Conservation (phyloP, 2,329 filamentous ascomycete genomes). For the Exserohilum turcica region DNA sequence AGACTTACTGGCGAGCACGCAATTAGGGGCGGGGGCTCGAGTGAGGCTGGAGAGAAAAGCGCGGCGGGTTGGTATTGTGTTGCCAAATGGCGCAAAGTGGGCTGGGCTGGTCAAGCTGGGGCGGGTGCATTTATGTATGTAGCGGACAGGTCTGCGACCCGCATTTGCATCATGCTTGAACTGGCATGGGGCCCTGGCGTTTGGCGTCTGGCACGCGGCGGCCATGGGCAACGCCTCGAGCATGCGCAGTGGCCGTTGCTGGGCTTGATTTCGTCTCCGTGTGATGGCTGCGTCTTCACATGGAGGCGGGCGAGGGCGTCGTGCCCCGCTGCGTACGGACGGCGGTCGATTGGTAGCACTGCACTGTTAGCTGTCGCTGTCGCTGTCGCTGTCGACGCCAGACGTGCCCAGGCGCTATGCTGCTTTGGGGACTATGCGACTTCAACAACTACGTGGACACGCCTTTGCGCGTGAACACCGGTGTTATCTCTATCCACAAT, state of each 20-base stretch:
- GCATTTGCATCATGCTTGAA: constrained; percentile 36
- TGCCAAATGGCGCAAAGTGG: constrained; percentile 27
- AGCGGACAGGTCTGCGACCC: constrained; percentile 32
- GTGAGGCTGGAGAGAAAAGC: constrained; percentile 6
- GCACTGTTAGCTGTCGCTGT: not conserved
- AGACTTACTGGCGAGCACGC: constrained; percentile 21
- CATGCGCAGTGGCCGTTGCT: constrained; percentile 17
- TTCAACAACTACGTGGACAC: constrained; percentile 7
- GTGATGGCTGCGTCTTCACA: constrained; percentile 2
- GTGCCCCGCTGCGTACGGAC: not conserved
- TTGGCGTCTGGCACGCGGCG: constrained; percentile 27
- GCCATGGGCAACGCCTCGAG: constrained; percentile 20
- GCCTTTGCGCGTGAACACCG: not conserved
- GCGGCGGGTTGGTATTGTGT: constrained; percentile 1
- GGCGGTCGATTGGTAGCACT: not conserved
- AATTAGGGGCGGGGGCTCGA: constrained; percentile 13
- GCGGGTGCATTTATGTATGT: constrained; percentile 40
- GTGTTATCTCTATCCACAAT: constrained; percentile 4
- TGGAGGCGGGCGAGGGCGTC: constrained; percentile 3
- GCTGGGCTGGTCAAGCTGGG: constrained; percentile 20
- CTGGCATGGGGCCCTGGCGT: constrained; percentile 29
- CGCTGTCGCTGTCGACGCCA: constrained; percentile 7
- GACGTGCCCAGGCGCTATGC: constrained; percentile 18
- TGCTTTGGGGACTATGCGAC: constrained; percentile 16
- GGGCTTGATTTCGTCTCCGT: constrained; percentile 7